These are phyloP conservation scores for Elsinoe perseae DNA, from an alignment of 2,329 filamentous ascomycete species.

Conservation along the genomic window DNA sequence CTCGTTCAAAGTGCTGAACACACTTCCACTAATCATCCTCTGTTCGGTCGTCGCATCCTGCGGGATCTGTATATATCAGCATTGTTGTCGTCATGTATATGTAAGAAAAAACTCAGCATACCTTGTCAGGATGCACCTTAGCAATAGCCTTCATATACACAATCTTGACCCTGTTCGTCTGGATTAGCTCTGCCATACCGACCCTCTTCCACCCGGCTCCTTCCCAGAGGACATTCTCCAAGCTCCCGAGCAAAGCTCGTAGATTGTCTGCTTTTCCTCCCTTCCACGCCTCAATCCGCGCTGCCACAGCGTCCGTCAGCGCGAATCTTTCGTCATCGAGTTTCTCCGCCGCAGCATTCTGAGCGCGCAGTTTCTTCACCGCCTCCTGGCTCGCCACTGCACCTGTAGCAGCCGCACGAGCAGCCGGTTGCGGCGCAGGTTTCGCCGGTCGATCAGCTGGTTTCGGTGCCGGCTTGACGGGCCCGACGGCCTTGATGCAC, in stretches of 20 bases:
- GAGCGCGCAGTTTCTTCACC: constrained; percentile 70
- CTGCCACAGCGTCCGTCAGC: constrained; percentile 77
- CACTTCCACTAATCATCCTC: constrained; percentile 57
- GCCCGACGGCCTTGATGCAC: constrained; percentile 72
- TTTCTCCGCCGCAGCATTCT: constrained; percentile 75
- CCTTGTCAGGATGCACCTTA: constrained; percentile 98
- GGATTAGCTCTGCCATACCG: constrained; percentile 82
- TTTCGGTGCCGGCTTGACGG: constrained; percentile 30
- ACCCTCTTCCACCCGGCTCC: constrained; percentile 95
- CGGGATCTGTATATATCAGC: constrained; percentile 43
- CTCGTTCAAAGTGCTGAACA: constrained; percentile 58
- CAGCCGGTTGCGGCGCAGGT: constrained; percentile 28
- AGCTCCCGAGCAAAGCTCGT: constrained; percentile 72
- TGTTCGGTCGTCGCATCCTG: constrained; percentile 59
- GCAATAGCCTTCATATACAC: constrained; percentile 98
- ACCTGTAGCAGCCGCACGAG: constrained; percentile 12
- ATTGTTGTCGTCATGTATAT: neutral
- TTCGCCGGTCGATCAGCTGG: constrained; percentile 41
- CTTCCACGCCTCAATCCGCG: constrained; percentile 70
- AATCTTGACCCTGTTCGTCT: constrained; percentile 93
- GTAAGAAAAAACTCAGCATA: constrained; percentile 41
- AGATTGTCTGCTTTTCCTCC: constrained; percentile 90
- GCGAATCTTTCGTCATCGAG: constrained; percentile 91
- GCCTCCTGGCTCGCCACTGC: constrained; percentile 49
- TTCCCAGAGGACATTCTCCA: constrained; percentile 87